Evolutionary conservation across 1,139 yeast species (phyloP), one percentile per base, ranked within the genome.

Genomic region (Candida pseudocylindracea): DNA sequence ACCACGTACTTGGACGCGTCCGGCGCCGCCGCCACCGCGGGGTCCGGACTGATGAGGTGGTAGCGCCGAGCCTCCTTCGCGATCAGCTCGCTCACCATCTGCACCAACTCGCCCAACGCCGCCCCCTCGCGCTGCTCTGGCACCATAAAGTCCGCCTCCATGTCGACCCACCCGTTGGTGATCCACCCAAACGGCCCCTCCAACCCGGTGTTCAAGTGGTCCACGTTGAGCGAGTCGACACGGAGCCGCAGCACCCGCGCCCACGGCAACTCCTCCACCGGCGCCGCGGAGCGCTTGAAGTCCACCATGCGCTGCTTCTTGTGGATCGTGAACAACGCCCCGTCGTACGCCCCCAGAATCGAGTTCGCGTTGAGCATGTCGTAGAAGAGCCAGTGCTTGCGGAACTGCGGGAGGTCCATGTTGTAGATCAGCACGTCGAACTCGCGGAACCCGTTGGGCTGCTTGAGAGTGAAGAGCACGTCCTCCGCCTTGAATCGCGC

Each of bases 141-240:
- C 1, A 80, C 71, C 65, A 73, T 69, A 9, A 85, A 69, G 47
- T 88, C 95, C 8, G 94, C 95, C 39, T 79, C 55, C 72, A 88
- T 75, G 50, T 88, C 95, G 13, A 85, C 96, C 36, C 71, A 71
- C 7, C 98, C 98, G 38, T 67, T 64, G 8, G 81, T 72, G 36
- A 88, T 85, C 98, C 98, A 88, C 2, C 96, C 95, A 51, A 88
- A 80, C 6, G 96, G 94, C 0, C 98, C 98, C 34, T 73, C 74
- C 34, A 80, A 63, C 0, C 96, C 96, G 1, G 79, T 66, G 46
- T 88, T 88, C 39, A 88, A 55, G 51, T 88, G 98, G 42, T 85
- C 93, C 30, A 88, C 67, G 44, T 72, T 74, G 34, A 88, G 66
- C 12, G 81, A 72, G 46, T 88, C 96, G 30, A 85, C 75, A 36